Conservation (phyloP, 176 grass and related monocot species). For the Raddia distichophylla region DNA sequence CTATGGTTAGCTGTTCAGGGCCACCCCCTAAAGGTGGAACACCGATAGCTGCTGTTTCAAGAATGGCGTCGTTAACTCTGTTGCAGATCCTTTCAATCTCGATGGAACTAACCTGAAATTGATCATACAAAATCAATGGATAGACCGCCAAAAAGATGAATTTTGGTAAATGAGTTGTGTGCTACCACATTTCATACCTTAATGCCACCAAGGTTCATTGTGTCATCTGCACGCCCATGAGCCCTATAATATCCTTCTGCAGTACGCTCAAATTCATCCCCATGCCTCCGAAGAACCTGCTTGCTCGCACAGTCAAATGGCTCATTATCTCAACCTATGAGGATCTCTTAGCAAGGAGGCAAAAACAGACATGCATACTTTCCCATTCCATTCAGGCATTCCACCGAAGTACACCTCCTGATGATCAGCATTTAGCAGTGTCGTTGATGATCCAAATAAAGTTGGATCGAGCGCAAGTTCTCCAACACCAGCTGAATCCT, state of each 20-base stretch:
- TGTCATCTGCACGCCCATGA: constrained; percentile 92
- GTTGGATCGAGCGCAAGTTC: constrained; percentile 88
- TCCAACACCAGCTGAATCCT: constrained; percentile 65
- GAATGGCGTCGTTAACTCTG: constrained; percentile 58
- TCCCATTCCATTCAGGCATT: constrained; percentile 81
- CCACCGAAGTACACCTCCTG: constrained; percentile 84
- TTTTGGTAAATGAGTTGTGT: not conserved
- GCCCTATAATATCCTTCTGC: constrained; percentile 74
- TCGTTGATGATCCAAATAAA: constrained; percentile 84
- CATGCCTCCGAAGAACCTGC: constrained; percentile 90
- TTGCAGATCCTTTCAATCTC: constrained; percentile 96
- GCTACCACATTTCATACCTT: constrained; percentile 58
- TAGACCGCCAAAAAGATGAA: not conserved
- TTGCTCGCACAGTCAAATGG: constrained; percentile 13
- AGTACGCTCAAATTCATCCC: constrained; percentile 86
- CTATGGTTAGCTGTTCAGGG: constrained; percentile 82
- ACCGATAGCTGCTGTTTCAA: constrained; percentile 92
- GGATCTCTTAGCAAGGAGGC: not conserved
- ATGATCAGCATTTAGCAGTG: constrained; percentile 87
- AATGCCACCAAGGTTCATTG: constrained; percentile 98
- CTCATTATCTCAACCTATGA: constrained; percentile 33
- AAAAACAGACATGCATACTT: constrained; percentile 43
- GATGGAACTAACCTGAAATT: constrained; percentile 83
- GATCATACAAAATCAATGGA: not conserved
- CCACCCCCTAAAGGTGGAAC: constrained; percentile 84